Conservation (phyloP, 2,329 filamentous ascomycete species). For the Clathrospora elynae region DNA sequence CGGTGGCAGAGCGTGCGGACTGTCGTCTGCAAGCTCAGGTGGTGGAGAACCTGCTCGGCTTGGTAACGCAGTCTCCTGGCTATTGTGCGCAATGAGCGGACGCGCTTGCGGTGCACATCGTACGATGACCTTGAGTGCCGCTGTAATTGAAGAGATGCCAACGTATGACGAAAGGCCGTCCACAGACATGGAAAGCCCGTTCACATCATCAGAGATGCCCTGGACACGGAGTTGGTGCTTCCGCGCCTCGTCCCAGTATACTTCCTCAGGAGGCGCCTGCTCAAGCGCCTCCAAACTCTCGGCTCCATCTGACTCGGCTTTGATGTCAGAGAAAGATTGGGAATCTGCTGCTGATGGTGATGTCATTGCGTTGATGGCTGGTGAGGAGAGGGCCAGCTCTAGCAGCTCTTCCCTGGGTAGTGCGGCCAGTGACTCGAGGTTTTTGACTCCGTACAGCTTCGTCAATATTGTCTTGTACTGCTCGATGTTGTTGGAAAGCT, state of each 20-base stretch:
- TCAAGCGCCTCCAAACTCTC: constrained; percentile 66
- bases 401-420: constrained; percentile 54
- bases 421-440: constrained; percentile 48
- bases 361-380: constrained; percentile 42
- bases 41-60: constrained; percentile 47
- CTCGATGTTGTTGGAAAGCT: constrained; percentile 58
- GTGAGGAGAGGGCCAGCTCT: constrained; percentile 50
- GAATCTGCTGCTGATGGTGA: constrained; percentile 39
- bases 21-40: constrained; percentile 40
- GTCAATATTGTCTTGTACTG: constrained; percentile 52
- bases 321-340: constrained; percentile 45
- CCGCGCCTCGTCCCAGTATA: constrained; percentile 69
- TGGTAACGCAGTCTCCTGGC: constrained; percentile 44
- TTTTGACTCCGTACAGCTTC: constrained; percentile 51
- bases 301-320: constrained; percentile 53
- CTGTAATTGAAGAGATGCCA: constrained; percentile 75
- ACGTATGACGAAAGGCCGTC: constrained; percentile 69
- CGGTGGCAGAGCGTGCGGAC: constrained; percentile 56
- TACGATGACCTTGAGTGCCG: constrained; percentile 72
- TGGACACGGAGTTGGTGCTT: constrained; percentile 51
- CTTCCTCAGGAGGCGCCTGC: constrained; percentile 68
- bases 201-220: constrained; percentile 70
- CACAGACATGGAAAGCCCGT: constrained; percentile 67
- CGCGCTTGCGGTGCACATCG: constrained; percentile 59
- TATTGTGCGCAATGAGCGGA: constrained; percentile 54